Evolutionary conservation across 2,329 filamentous ascomycete genomes (phyloP).

Genomic region (Scopulariopsis brevicaulis): DNA sequence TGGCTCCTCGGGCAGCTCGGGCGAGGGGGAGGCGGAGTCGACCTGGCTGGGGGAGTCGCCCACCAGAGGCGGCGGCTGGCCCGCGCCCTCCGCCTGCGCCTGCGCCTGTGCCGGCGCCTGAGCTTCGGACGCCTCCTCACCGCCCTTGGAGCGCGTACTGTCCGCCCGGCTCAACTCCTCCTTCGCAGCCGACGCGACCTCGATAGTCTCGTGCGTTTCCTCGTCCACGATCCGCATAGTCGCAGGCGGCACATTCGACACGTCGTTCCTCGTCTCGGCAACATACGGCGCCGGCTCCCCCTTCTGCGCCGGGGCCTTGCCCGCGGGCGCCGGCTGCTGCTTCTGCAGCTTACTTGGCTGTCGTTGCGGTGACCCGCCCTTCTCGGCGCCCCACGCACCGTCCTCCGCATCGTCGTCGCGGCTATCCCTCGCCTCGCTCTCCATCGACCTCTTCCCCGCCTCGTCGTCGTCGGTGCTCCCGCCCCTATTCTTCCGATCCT

Average conservation of each 20-base stretch:
- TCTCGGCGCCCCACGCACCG: conserved; percentile 54
- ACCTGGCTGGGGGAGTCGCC: conserved; percentile 63
- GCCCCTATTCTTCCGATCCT: conserved; percentile 51
- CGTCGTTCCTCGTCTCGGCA: conserved; percentile 35
- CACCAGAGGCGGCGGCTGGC: conserved; percentile 54
- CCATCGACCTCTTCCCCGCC: conserved; percentile 14
- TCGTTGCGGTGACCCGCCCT: conserved; percentile 33
- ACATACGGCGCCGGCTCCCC: conserved; percentile 17
- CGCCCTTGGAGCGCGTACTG: conserved; percentile 10
- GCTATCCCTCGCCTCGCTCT: conserved; percentile 4
- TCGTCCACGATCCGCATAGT: conserved; percentile 49
- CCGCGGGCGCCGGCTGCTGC: conserved; percentile 35
- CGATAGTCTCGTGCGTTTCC: conserved; percentile 28
- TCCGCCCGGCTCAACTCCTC: conserved; percentile 13
- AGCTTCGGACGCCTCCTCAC: conserved; percentile 12
- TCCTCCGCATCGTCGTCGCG: conserved; percentile 32
- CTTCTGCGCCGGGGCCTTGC: background rate
- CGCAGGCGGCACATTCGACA: conserved; percentile 42
- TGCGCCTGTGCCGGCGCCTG: conserved; percentile 62
- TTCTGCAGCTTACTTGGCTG: conserved; percentile 62
- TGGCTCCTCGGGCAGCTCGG: conserved; percentile 37
- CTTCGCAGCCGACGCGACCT: conserved; percentile 3
- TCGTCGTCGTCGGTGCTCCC: conserved; percentile 23
- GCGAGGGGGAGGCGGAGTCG: conserved; percentile 53
- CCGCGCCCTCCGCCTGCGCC: conserved; percentile 27